phyloP scores from a whole-genome alignment of 2,329 filamentous ascomycete species.

The Pseudopyricularia javanii region DNA sequence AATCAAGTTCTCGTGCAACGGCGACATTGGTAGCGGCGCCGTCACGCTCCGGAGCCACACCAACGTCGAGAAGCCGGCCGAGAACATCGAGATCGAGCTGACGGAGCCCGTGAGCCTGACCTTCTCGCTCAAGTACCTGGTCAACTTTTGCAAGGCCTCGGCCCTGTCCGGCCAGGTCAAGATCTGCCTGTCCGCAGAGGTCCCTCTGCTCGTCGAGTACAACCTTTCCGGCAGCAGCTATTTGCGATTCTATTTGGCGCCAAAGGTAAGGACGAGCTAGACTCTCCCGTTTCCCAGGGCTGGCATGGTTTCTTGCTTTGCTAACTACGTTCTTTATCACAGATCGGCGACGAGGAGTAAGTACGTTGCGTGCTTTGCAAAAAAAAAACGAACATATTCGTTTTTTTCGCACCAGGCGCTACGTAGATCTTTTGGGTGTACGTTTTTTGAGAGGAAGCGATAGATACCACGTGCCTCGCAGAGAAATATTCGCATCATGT shows the following conservation, averaged over 20 bases:
- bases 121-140: slow-evolving; percentile 97
- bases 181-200: slow-evolving; percentile 90
- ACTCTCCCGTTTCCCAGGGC: background rate
- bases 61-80: slow-evolving; percentile 77
- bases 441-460: background rate
- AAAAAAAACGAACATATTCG: no score
- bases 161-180: slow-evolving; percentile 71
- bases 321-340: background rate
- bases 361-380: background rate
- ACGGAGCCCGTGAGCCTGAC: slow-evolving; percentile 87
- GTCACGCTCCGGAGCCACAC: slow-evolving; percentile 84
- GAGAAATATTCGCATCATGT: background rate
- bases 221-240: slow-evolving; percentile 69
- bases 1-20: slow-evolving; percentile 84
- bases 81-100: slow-evolving; percentile 80
- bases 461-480: background rate
- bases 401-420: background rate
- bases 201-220: slow-evolving; percentile 93
- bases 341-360: slow-evolving; percentile 27
- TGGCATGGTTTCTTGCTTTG: background rate
- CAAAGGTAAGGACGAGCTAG: slow-evolving; percentile 57
- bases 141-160: slow-evolving; percentile 99
- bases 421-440: background rate
- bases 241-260: slow-evolving; percentile 92
- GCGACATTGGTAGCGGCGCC: slow-evolving; percentile 91